Evolutionary conservation across 2,329 filamentous ascomycete genomes (phyloP).

Genomic region (Bipolaris bicolor): DNA sequence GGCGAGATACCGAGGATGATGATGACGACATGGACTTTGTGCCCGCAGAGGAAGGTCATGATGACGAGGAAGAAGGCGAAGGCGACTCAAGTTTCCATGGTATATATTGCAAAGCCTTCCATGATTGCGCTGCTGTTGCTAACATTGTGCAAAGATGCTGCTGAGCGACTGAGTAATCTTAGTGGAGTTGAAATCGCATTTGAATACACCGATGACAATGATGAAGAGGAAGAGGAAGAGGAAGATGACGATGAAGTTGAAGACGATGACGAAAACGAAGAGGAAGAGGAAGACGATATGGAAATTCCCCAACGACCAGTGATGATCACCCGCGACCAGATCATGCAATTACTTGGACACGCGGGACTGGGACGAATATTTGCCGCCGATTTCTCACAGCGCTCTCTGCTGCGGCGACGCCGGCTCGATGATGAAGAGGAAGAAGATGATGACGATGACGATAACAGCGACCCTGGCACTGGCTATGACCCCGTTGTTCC

Average conservation of each 20-base stretch:
- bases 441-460: conserved; percentile 51
- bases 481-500: conserved; percentile 40
- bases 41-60: conserved; percentile 50
- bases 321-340: conserved; percentile 56
- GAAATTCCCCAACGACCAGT: conserved; percentile 31
- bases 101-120: conserved; percentile 11
- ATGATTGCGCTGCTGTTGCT: conserved; percentile 1
- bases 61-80: conserved; percentile 49
- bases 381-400: conserved; percentile 38
- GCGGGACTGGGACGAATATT: conserved; percentile 62
- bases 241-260: conserved; percentile 41
- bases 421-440: conserved; percentile 43
- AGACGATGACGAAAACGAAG: conserved; percentile 35
- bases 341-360: conserved; percentile 62
- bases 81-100: conserved; percentile 47
- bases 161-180: conserved; percentile 51
- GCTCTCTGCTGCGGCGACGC: conserved; percentile 21
- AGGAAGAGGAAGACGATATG: conserved; percentile 25
- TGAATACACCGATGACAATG: conserved; percentile 49
- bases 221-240: conserved; percentile 35
- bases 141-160: conserved; percentile 42
- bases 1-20: conserved; percentile 43
- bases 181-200: conserved; percentile 51
- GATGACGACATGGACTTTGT: conserved; percentile 61
- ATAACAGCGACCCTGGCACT: conserved; percentile 47